A percentile compares a stretch with the other conserved stretches of the same genome.
phyloP scores from a whole-genome alignment of 257 asterid genomes.

The Capsicum chinense region DNA sequence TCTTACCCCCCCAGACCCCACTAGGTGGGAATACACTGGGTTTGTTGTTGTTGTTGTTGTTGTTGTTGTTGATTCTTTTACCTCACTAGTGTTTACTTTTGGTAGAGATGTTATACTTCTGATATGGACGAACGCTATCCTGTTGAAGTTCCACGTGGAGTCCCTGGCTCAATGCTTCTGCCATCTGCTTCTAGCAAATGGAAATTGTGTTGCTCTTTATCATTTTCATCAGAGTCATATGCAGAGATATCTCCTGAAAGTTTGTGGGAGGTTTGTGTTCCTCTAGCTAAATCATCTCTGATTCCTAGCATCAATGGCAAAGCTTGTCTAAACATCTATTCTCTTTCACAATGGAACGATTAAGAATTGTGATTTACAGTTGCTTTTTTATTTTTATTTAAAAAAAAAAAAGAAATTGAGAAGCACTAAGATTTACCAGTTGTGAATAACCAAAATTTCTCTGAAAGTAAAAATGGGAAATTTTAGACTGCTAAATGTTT shows the following conservation, averaged over 20 bases:
- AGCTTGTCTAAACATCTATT: neutral
- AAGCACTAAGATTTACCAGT: neutral
- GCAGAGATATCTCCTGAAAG: slow-evolving; percentile 69
- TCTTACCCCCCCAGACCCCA: too few species aligned
- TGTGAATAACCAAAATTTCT: neutral
- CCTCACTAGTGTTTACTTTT: slow-evolving; percentile 33
- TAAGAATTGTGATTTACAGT: slow-evolving; percentile 11
- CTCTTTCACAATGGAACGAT: neutral
- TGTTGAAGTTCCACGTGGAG: slow-evolving; percentile 43
- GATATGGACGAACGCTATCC: slow-evolving; percentile 49
- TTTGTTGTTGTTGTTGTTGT: too few species aligned
- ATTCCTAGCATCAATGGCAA: neutral
- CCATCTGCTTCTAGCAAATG: slow-evolving; percentile 48
- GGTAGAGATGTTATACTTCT: slow-evolving; percentile 63
- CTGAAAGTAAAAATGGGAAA: neutral
- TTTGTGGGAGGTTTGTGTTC: slow-evolving; percentile 84
- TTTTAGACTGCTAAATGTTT: neutral
- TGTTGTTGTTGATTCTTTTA: neutral
- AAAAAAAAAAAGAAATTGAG: neutral
- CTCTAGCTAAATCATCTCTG: slow-evolving; percentile 29
- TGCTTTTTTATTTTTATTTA: neutral
- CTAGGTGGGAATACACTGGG: too few species aligned
- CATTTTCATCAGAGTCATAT: slow-evolving; percentile 46
- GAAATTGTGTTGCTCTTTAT: slow-evolving; percentile 59
- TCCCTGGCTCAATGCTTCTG: slow-evolving; percentile 39